Percentiles rank a stretch among this genome's conserved stretches.
Evolutionary conservation across 345 rosid species (phyloP).

Genomic region (Acer campestre): DNA sequence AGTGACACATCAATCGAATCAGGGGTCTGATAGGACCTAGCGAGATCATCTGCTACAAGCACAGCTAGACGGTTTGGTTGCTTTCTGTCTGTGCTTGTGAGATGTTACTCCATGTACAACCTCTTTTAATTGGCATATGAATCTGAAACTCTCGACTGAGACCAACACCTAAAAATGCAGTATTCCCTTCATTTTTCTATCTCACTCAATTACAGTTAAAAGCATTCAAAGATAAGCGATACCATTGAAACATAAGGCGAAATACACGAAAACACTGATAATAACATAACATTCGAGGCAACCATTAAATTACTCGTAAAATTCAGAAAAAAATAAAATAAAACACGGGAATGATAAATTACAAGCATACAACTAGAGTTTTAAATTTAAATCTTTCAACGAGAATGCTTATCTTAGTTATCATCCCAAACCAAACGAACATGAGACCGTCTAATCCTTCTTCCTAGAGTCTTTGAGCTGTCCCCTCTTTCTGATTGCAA

Average conservation of each 20-base stretch:
- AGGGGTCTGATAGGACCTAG: too few relatives aligned
- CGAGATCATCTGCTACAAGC: too few relatives aligned
- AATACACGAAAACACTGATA: background rate
- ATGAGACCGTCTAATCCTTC: slow-evolving; percentile 37
- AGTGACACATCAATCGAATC: too few relatives aligned
- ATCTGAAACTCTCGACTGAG: background rate
- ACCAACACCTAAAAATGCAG: background rate
- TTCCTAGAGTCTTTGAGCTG: slow-evolving; percentile 72
- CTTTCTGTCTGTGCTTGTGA: background rate
- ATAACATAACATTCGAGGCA: background rate
- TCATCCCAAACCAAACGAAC: background rate
- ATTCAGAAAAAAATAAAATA: background rate
- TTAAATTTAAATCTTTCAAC: slow-evolving; percentile 2
- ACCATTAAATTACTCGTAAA: background rate
- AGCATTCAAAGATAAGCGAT: background rate
- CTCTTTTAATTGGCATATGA: background rate
- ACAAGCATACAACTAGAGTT: background rate
- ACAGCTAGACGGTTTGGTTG: too few relatives aligned
- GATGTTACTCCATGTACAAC: too few relatives aligned
- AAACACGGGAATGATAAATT: background rate
- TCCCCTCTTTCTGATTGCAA: slow-evolving; percentile 63
- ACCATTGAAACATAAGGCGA: background rate
- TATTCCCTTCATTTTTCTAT: background rate
- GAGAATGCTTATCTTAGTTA: background rate
- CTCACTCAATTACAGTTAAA: background rate